These are phyloP conservation scores for Blumeriella jaapii DNA, from an alignment of 2,329 filamentous ascomycete genomes.

Conservation along the genomic window DNA sequence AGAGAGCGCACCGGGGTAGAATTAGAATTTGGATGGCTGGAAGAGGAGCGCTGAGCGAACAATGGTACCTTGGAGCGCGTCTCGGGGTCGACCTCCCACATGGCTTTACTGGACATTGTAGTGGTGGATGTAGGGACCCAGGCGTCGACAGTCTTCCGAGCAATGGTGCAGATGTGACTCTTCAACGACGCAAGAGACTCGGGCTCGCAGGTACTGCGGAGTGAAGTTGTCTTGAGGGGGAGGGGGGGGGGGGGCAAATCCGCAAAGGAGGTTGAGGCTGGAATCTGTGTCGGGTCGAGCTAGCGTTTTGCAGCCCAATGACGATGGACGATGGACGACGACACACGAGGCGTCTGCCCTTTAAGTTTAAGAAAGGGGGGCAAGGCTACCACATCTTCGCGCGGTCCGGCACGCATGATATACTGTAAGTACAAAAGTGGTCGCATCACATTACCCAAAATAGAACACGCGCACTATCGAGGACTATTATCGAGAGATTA, in stretches of 20 bases:
- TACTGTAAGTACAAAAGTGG: no score
- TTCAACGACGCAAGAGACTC: no score
- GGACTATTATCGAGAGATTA: no score
- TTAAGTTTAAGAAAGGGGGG: no score
- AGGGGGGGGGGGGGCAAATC: slow-evolving; percentile 1
- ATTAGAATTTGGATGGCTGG: not conserved
- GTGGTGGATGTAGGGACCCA: not conserved
- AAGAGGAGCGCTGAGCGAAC: not conserved
- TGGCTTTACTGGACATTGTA: slow-evolving; percentile 55
- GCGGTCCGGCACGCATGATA: no score
- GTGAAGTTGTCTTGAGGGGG: not conserved
- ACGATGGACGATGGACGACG: slow-evolving; percentile 10
- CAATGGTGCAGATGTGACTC: no score
- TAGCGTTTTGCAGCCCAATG: slow-evolving; percentile 11
- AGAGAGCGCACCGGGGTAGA: slow-evolving; percentile 16
- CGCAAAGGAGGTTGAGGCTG: slow-evolving; percentile 9
- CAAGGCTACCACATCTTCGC: no score
- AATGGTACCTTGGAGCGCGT: slow-evolving; percentile 75
- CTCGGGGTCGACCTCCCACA: slow-evolving; percentile 99
- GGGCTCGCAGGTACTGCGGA: no score
- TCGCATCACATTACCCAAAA: no score
- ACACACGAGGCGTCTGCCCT: no score
- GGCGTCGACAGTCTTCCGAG: no score
- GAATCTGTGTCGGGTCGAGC: slow-evolving; percentile 4
- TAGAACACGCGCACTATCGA: no score